Percentiles rank a stretch among this genome's conserved stretches.
Evolutionary conservation across 257 asterid genomes (phyloP).

Genomic region (Nicotiana undulata): DNA sequence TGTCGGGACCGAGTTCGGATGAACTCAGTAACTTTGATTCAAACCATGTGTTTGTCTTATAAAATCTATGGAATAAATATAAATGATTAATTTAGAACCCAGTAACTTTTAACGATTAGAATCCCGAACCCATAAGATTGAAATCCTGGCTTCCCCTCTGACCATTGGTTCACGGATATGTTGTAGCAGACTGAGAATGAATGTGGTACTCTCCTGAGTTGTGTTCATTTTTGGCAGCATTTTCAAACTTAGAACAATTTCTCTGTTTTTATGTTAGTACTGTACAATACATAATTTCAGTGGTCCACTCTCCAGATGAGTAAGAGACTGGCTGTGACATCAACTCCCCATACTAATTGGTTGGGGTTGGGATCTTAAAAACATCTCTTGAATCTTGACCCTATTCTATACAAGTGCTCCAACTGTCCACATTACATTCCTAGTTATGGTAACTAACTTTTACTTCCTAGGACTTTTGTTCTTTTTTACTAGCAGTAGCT

Average conservation of each 20-base stretch:
- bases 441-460: background rate
- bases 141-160: no score
- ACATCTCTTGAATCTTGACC: background rate
- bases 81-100: no score
- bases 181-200: background rate
- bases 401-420: slow-evolving; percentile 1
- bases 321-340: background rate
- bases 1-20: no score
- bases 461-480: background rate
- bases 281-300: background rate
- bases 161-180: background rate
- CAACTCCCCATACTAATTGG: background rate
- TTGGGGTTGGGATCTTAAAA: background rate
- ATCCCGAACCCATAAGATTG: no score
- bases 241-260: background rate
- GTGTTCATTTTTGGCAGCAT: background rate
- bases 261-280: background rate
- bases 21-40: no score
- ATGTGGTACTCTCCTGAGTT: background rate
- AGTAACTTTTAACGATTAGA: no score
- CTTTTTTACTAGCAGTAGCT: background rate
- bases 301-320: background rate
- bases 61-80: no score
- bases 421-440: background rate
- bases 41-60: no score